phyloP scores from a whole-genome alignment of 805 yeast species.

The Lipomyces oligophaga region DNA sequence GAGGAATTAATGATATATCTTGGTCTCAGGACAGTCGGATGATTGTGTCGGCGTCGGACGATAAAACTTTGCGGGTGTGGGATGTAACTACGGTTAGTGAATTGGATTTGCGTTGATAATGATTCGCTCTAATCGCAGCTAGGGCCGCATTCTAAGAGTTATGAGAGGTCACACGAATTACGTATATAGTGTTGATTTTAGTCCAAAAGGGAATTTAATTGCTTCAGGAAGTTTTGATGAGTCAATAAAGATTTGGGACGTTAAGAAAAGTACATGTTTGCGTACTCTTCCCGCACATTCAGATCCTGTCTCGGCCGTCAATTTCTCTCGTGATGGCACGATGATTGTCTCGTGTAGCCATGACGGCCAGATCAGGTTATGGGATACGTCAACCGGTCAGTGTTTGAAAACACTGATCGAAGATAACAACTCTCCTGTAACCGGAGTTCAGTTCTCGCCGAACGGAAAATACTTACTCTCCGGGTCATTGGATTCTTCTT shows the following conservation, averaged over 20 bases:
- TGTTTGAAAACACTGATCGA: constrained; percentile 85
- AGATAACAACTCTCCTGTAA: constrained; percentile 70
- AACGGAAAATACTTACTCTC: constrained; percentile 81
- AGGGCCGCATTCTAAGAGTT: constrained; percentile 36
- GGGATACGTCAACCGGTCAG: constrained; percentile 85
- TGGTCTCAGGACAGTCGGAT: constrained; percentile 74
- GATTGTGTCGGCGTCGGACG: constrained; percentile 84
- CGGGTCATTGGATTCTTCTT: constrained; percentile 72
- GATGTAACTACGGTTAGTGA: constrained; percentile 47
- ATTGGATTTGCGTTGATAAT: too few relatives aligned
- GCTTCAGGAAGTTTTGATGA: constrained; percentile 87
- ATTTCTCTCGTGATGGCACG: constrained; percentile 73
- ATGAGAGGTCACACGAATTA: constrained; percentile 81
- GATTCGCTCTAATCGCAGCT: neutral
- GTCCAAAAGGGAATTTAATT: constrained; percentile 68
- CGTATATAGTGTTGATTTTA: constrained; percentile 67
- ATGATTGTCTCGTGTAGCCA: constrained; percentile 81
- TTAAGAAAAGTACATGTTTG: constrained; percentile 60
- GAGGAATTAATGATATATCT: constrained; percentile 68
- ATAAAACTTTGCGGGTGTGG: constrained; percentile 74
- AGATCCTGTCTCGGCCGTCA: constrained; percentile 77
- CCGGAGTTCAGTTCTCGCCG: constrained; percentile 69
- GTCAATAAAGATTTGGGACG: constrained; percentile 87
- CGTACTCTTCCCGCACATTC: constrained; percentile 88
- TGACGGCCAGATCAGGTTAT: constrained; percentile 85